Conservation (phyloP, 306 rosid genomes). For the Psophocarpus tetragonolobus region DNA sequence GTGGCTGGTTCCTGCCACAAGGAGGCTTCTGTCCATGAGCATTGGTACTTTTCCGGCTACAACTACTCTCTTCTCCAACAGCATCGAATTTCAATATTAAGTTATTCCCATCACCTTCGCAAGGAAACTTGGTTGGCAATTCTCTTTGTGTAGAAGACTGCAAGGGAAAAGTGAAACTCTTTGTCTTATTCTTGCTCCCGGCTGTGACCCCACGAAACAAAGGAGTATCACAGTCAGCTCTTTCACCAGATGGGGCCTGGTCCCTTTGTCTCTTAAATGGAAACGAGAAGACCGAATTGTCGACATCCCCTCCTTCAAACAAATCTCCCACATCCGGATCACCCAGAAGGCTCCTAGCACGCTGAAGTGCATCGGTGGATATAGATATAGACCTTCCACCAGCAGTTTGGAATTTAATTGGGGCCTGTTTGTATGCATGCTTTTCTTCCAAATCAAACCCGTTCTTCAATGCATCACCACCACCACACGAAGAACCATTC, state of each 20-base stretch:
- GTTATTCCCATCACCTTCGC: constrained; percentile 57
- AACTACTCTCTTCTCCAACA: constrained; percentile 50
- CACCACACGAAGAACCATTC: constrained; percentile 32
- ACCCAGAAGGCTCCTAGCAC: constrained; percentile 87
- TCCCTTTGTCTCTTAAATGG: constrained; percentile 29
- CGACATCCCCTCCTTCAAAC: constrained; percentile 51
- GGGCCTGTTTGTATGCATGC: constrained; percentile 42
- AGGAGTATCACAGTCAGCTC: constrained; percentile 42
- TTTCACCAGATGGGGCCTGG: constrained; percentile 19
- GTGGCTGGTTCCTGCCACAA: constrained; percentile 22
- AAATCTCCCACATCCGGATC: constrained; percentile 79
- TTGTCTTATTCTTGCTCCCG: constrained; percentile 29
- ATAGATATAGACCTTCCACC: constrained; percentile 88
- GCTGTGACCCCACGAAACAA: constrained; percentile 28
- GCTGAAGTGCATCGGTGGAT: constrained; percentile 73
- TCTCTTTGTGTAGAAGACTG: constrained; percentile 40
- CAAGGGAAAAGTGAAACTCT: constrained; percentile 54
- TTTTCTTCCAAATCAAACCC: constrained; percentile 34
- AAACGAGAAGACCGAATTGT: constrained; percentile 35
- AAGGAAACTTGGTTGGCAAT: constrained; percentile 42
- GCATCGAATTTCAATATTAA: constrained; percentile 68
- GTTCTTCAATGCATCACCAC: constrained; percentile 24
- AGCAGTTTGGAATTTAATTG: constrained; percentile 77
- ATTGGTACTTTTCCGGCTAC: constrained; percentile 33
- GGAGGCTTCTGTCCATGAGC: constrained; percentile 42